phyloP scores from a whole-genome alignment of 1,284 basidiomycete species.

The Ustilago shanxiensis region DNA sequence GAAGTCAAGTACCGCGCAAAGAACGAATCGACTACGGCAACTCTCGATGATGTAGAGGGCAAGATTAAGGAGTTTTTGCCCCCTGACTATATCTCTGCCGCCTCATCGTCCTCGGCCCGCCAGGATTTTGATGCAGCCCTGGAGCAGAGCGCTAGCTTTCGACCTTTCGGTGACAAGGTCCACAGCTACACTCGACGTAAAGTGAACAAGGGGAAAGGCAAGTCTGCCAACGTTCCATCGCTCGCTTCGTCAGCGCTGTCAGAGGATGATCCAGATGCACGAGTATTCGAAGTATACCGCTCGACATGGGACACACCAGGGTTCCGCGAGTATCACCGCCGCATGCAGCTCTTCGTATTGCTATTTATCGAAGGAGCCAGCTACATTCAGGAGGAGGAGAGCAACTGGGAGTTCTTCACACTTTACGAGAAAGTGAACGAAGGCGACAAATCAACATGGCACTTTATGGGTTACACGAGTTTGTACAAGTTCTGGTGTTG shows the following conservation, averaged over 20 bases:
- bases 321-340: slow-evolving; percentile 90
- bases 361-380: slow-evolving; percentile 87
- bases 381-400: slow-evolving; percentile 79
- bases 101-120: slow-evolving; percentile 18
- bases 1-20: slow-evolving; percentile 59
- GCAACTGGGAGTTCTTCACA: slow-evolving; percentile 71
- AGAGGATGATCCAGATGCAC: slow-evolving; percentile 61
- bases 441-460: slow-evolving; percentile 78
- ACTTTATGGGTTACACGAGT: slow-evolving; percentile 73
- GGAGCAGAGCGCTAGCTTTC: slow-evolving; percentile 76
- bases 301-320: slow-evolving; percentile 86
- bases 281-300: slow-evolving; percentile 61
- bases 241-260: slow-evolving; percentile 52
- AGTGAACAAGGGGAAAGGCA: slow-evolving; percentile 68
- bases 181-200: slow-evolving; percentile 78
- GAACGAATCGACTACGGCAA: slow-evolving; percentile 73
- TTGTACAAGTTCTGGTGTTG: slow-evolving; percentile 64
- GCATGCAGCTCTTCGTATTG: slow-evolving; percentile 93
- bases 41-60: slow-evolving; percentile 86
- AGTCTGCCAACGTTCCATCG: slow-evolving; percentile 72
- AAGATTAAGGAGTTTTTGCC: slow-evolving; percentile 84
- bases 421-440: slow-evolving; percentile 54
- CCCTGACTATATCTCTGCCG: slow-evolving; percentile 72
- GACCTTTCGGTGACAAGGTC: slow-evolving; percentile 81
- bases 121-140: slow-evolving; percentile 77